Evolutionary conservation across 768 basidiomycete species (phyloP).

Genomic region (Omphalotus guepiniiformis): DNA sequence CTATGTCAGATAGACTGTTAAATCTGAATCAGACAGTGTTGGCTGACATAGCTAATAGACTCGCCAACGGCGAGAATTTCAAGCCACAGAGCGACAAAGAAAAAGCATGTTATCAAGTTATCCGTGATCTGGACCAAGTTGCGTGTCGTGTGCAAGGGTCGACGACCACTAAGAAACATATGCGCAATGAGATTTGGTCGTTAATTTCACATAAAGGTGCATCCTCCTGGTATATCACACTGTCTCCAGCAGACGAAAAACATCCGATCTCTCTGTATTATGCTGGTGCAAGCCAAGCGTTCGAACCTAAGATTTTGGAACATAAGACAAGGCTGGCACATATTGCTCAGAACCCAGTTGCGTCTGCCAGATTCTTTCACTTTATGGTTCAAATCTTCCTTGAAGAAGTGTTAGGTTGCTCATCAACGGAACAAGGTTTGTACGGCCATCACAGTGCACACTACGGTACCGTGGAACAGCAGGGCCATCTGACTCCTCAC

Average conservation of each 20-base stretch:
- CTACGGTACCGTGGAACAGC: slow-evolving; percentile 38
- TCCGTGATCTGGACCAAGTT: background rate
- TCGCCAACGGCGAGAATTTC: background rate
- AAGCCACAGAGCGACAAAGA: background rate
- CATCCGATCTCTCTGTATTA: slow-evolving; percentile 32
- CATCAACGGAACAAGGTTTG: background rate
- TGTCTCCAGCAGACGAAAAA: slow-evolving; percentile 25
- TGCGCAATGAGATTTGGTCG: slow-evolving; percentile 13
- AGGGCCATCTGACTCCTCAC: slow-evolving; percentile 32
- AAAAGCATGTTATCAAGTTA: background rate
- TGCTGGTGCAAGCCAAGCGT: slow-evolving; percentile 20
- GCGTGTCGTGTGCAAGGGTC: slow-evolving; percentile 11
- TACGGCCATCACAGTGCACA: slow-evolving; percentile 20
- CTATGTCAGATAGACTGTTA: background rate
- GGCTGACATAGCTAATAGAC: background rate
- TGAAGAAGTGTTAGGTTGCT: slow-evolving; percentile 15
- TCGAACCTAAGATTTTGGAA: slow-evolving; percentile 10
- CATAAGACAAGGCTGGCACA: slow-evolving; percentile 28
- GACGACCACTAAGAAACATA: slow-evolving; percentile 10
- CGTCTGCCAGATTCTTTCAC: slow-evolving; percentile 17
- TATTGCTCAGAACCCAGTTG: slow-evolving; percentile 12
- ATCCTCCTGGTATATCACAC: slow-evolving; percentile 31
- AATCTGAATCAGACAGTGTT: background rate
- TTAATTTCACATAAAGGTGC: slow-evolving; percentile 15
- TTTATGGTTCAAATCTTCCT: slow-evolving; percentile 16